Conservation (phyloP, 495 filamentous ascomycete species). For the Penicillium antarcticum region DNA sequence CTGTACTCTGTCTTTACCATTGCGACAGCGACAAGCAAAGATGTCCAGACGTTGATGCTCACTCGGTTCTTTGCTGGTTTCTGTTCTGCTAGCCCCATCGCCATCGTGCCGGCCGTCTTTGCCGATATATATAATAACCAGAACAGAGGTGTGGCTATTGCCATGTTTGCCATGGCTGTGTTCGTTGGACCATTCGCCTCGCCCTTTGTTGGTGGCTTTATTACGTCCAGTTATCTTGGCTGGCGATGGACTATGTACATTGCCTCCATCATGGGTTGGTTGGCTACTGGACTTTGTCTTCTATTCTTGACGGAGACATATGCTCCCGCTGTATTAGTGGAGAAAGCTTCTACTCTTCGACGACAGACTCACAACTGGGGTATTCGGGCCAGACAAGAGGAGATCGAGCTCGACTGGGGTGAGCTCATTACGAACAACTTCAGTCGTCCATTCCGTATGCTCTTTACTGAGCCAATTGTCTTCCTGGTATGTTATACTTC, state of each 20-base stretch:
- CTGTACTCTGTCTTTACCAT: conserved; percentile 54
- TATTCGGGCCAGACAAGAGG: conserved; percentile 47
- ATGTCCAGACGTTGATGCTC: conserved; percentile 52
- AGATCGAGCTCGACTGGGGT: conserved; percentile 41
- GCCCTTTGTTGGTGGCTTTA: conserved; percentile 47
- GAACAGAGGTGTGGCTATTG: conserved; percentile 45
- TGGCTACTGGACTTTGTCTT: conserved; percentile 23
- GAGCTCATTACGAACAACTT: conserved; percentile 42
- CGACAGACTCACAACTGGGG: conserved; percentile 47
- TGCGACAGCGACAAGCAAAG: conserved; percentile 54
- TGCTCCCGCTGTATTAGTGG: conserved; percentile 33
- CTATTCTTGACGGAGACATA: conserved; percentile 39
- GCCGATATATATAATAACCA: conserved; percentile 50
- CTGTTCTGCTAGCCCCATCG: conserved; percentile 42
- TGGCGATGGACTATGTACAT: conserved; percentile 52
- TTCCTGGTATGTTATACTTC: conserved; percentile 9
- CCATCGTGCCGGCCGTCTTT: conserved; percentile 43
- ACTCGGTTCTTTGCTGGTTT: conserved; percentile 48
- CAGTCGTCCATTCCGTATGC: conserved; percentile 43
- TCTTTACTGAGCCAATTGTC: conserved; percentile 43
- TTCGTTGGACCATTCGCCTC: conserved; percentile 48
- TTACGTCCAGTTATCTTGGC: conserved; percentile 36
- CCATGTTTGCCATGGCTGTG: conserved; percentile 50
- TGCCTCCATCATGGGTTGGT: conserved; percentile 37
- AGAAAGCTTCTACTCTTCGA: conserved; percentile 38